These are phyloP conservation scores for Fusarium tricinctum DNA, from an alignment of 2,329 filamentous ascomycete genomes.

Conservation along the genomic window DNA sequence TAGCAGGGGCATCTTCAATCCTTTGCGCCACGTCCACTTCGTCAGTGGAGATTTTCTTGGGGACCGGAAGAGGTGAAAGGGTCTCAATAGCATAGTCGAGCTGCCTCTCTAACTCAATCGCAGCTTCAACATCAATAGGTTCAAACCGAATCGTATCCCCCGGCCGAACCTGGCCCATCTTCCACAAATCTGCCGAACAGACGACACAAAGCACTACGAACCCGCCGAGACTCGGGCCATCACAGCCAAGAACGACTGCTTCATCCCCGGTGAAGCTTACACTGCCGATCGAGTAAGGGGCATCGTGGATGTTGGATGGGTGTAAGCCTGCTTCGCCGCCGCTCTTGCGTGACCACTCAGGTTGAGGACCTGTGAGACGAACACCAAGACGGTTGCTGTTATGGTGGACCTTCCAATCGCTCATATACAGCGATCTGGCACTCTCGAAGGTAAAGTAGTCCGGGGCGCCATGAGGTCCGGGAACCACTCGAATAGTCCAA, in stretches of 20 bases:
- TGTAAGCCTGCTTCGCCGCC: constrained; percentile 58
- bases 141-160: constrained; percentile 56
- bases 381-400: constrained; percentile 59
- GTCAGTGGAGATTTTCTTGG: neutral
- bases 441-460: constrained; percentile 56
- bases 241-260: constrained; percentile 56
- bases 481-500: constrained; percentile 54
- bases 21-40: neutral
- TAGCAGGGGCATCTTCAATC: neutral
- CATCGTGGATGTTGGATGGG: constrained; percentile 60
- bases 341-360: constrained; percentile 55
- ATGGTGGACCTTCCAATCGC: constrained; percentile 57
- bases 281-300: constrained; percentile 57
- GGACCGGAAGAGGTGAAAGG: constrained; percentile 20
- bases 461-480: constrained; percentile 57
- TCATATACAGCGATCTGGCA: constrained; percentile 51
- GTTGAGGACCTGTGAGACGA: constrained; percentile 55
- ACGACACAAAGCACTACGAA: constrained; percentile 58
- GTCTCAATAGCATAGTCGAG: constrained; percentile 44
- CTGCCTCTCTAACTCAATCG: constrained; percentile 43
- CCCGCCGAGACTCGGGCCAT: constrained; percentile 59
- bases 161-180: constrained; percentile 58
- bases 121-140: constrained; percentile 48
- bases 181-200: constrained; percentile 58
- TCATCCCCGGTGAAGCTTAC: constrained; percentile 61